Evolutionary conservation across 2,329 filamentous ascomycete species (phyloP), one percentile per base, ranked within the genome.

Genomic region (Stagonosporopsis tanaceti): DNA sequence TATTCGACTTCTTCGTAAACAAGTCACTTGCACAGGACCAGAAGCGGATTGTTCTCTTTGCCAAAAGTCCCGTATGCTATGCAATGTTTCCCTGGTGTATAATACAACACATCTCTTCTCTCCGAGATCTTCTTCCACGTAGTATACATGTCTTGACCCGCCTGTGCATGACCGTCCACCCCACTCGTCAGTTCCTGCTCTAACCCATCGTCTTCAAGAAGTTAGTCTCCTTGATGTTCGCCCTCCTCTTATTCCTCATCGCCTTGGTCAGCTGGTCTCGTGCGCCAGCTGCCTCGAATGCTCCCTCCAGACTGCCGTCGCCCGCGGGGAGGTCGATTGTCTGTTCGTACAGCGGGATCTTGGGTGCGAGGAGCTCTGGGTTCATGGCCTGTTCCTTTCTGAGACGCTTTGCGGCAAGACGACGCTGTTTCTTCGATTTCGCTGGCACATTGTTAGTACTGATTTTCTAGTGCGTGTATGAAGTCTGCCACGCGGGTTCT

Each of bases 381-480:
- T 93, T 85, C 70, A 89, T 87, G 47, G 86, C 81, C 53, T 87
- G 76, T 84, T 71, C 88, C 76, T 71, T 91, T 72, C 77, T 83
- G 77, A 75, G 83, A 78, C 80, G 90, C 82, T 75, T 93, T 39
- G 87, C 86, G 8, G 91, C 91, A 53, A 89, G 74, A 54, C 87
- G 84, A 59, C 91, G 87, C 76, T 92, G 87, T 74, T 93, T 94
- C 77, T 92, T 93, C 27, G 90, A 93, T 85, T 95, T 95, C 28
- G 70, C 70, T 73, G 38, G 14, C 35, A 15, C 22, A 12, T 7
- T n/a, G 4, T 41, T 25, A 41, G 38, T 15, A 8, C 38, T 6
- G 8, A 38, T 11, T 4, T 14, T 38, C 17, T 22, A 20, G 11
- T 41, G 20, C 22, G 38, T 22, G 4, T 11, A 5, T 6, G 9